Evolutionary conservation across 768 basidiomycete genomes (phyloP), one percentile per base, ranked within the genome.

Genomic region (Lentinula sp.): DNA sequence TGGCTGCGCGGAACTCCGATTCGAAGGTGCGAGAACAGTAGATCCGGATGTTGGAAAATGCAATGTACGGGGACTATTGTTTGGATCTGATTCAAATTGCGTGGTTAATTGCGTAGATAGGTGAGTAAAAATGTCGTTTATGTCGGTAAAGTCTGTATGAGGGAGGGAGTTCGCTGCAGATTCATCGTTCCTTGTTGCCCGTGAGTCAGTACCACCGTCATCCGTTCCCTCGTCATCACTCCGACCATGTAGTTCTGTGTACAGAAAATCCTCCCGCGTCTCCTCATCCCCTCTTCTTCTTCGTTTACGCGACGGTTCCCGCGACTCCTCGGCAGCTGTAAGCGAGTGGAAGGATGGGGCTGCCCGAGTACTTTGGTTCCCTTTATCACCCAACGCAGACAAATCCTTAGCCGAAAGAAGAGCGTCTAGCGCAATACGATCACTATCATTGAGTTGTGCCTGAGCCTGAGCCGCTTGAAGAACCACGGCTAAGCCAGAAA

Each of bases 331-430:
- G 50, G 76, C 81, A 40, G 84, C 83, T 16, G 87, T 90, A 16
- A 91, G 81, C 13, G 87, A 89, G 70, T 91, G 89, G 68, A 91
- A 91, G 2, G 89, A 84, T 52, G 90, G 88, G 0, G 89, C 87
- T 1, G 82, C 83, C 63, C 88, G 84, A 40, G 90, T 91, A 18
- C 78, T 77, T 65, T 74, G 74, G 61, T 78, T 79, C 63, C 77
- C 79, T 56, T 81, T 79, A 57, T 79, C 76, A 62, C 73, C 69
- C 59, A 76, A 71, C 34, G 73, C 75, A 64, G 78, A 74, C 74
- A 35, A 80, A 63, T 78, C 75, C 66, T 82, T 81, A 18, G 75
- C 74, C 39, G 80, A 72, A 53, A 80, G 71, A 34, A 59, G 57
- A 32, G 40, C 45, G 50, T 75, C 75, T 61, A 76, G 76, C 13